Base-by-base conservation (phyloP, 768 basidiomycete species). In the Mycena amicta region DNA sequence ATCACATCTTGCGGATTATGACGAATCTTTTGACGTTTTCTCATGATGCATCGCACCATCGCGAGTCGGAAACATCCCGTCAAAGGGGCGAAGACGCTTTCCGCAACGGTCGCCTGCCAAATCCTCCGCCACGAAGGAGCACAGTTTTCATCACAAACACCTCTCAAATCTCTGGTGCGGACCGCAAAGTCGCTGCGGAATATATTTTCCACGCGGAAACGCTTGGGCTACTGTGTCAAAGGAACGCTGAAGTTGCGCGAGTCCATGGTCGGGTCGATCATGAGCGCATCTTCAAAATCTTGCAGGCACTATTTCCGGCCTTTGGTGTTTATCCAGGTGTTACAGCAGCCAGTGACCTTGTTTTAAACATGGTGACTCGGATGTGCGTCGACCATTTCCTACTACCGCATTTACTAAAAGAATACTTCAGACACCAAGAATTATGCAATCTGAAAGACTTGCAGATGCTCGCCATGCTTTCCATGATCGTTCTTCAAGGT, bases 401-500 rank as follows among this genome's bases (percentile, higher is more conserved):
- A 31, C 39, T 53, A 28, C 25, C n/a, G 23, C 15, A 22, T 60
- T 61, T 6, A 60, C 52, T 20, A 57, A 27, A 59, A 28, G 33
- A 13, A 11, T 23, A 27, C 39, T 29, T 16, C 50, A 83, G 81
- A 28, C 80, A 81, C 62, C 50, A 63, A 4, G 73, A 80, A 55
- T 70, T 79, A 31, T 70, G 72, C 4, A 74, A 71, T 50, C 76
- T 74, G 30, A 90, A 83, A 66, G 90, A 94, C 65, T 70, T 93
- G 1, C 91, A 93, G 66, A 87, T 92, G 86, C 76, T 94, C 16
- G 90, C 89, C 0, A 92, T 94, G 83, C 59, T 92, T 3, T 78
- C 90, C 0, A 75, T 84, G 49, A 70, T 92, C n/a, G 72, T 93
- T 2, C 75, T 93, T 2, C 86, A 87, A 66, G 80, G 71, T 5